Evolutionary conservation across 2,329 filamentous ascomycete genomes (phyloP), one percentile per base, ranked within the genome.

Genomic region (Fusarium pseudonygamai): DNA sequence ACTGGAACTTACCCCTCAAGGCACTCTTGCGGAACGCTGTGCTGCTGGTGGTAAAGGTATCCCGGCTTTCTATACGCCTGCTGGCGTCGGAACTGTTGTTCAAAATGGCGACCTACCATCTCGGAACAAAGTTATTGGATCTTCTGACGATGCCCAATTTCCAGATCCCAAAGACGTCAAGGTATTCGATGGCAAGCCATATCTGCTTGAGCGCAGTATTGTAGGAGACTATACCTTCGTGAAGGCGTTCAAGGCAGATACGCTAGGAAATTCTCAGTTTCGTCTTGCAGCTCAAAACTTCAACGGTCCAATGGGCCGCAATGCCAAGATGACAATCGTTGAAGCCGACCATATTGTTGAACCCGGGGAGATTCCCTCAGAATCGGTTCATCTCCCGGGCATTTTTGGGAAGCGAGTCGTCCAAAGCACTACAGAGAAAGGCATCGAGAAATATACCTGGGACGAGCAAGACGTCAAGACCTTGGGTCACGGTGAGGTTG

Each of bases 261-360:
- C 93, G 82, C 89, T 97, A 37, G 95, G 95, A 56, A 98, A 98
- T 86, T 94, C 93, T 83, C 92, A 93, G 83, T 97, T 97, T 88
- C 91, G 94, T 50, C 92, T 94, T 71, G 90, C 95, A 2, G 94
- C 94, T 26, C 91, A 94, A 83, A 97, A 97, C 87, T 97, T 97
- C 88, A 97, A 97, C 84, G 94, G 94, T 39, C 93, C 93, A 74
- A 97, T 97, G 95, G 95, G 93, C 73, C 92, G 94, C 78, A 97
- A 97, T 81, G 95, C 95, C 60, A 95, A 93, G 84, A 88, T 93
- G 83, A 97, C 94, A 71, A 97, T 97, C 77, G 94, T 97, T 63
- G 95, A 97, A 84, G 95, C 94, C 18, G 94, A 97, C 83, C 88
- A 97, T 80, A 96, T 97, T 74, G 95, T 97, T 59, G 94, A 97